These are phyloP conservation scores for Agaricales sp. DNA, from an alignment of 1,284 basidiomycete species.

Conservation along the genomic window DNA sequence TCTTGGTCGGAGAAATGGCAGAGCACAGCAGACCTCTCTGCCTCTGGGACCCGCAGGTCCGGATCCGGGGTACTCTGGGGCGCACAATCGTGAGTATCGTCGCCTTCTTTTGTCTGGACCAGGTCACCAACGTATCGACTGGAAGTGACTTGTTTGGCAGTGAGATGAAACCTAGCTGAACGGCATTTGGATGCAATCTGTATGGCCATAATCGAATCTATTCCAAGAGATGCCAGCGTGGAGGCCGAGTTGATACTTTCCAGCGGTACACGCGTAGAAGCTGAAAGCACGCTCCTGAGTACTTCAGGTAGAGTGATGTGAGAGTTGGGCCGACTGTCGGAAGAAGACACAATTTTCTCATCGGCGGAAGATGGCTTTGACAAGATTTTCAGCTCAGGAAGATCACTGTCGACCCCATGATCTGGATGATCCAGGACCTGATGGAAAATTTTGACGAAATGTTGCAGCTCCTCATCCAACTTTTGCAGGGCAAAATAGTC, in stretches of 20 bases:
- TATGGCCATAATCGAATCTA: conserved; percentile 46
- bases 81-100: conserved; percentile 5
- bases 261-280: conserved; percentile 1
- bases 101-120: conserved; percentile 5
- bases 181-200: conserved; percentile 30
- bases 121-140: conserved; percentile 29
- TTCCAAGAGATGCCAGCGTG: conserved; percentile 29
- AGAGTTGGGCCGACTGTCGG: neutral
- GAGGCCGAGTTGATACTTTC: conserved; percentile 20
- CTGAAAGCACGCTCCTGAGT: neutral
- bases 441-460: conserved; percentile 19
- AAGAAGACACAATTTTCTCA: neutral
- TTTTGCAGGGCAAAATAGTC: conserved; percentile 18
- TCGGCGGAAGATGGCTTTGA: neutral
- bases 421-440: conserved; percentile 20
- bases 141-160: conserved; percentile 29
- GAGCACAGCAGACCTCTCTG: neutral
- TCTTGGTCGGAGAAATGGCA: neutral
- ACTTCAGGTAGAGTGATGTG: neutral
- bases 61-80: conserved; percentile 27
- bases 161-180: conserved; percentile 23
- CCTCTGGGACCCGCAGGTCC: neutral
- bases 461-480: conserved; percentile 17
- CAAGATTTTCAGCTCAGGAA: conserved; percentile 1
- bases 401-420: conserved; percentile 7